A percentile compares a stretch with the other conserved stretches of the same genome.
Evolutionary conservation across 2,329 filamentous ascomycete species (phyloP).

Genomic region (Cladophialophora chaetospira): DNA sequence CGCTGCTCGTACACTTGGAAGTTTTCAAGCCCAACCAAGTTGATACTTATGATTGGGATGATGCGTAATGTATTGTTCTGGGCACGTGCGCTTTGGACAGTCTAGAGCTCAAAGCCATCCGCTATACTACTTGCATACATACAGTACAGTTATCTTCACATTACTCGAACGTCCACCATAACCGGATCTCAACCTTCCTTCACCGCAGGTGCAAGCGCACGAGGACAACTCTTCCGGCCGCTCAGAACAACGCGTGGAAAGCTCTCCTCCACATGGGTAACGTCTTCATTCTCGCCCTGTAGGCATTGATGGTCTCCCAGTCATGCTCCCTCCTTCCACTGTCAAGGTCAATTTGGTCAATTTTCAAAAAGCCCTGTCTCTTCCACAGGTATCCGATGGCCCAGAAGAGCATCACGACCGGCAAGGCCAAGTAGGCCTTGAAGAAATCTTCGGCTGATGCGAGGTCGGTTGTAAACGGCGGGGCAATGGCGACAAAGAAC

Average conservation of each 20-base stretch:
- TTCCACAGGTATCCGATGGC: slow-evolving; percentile 66
- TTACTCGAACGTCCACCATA: too few species aligned
- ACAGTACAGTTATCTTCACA: too few species aligned
- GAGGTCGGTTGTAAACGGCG: slow-evolving; percentile 3
- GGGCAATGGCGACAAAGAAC: slow-evolving; percentile 75
- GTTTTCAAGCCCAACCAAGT: too few species aligned
- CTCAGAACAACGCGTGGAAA: slow-evolving; percentile 7
- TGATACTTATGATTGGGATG: too few species aligned
- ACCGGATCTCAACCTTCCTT: too few species aligned
- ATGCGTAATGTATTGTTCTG: too few species aligned
- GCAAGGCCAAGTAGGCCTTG: slow-evolving; percentile 2
- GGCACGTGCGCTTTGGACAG: too few species aligned
- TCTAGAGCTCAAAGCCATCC: too few species aligned
- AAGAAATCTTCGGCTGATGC: slow-evolving; percentile 12
- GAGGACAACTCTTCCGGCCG: too few species aligned
- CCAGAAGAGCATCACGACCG: slow-evolving; percentile 46
- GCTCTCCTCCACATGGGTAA: slow-evolving; percentile 22
- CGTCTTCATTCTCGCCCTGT: slow-evolving; percentile 10
- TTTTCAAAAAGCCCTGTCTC: slow-evolving; percentile 59
- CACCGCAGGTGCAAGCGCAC: too few species aligned
- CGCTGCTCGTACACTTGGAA: too few species aligned
- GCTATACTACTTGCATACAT: too few species aligned
- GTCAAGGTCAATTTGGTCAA: slow-evolving; percentile 67
- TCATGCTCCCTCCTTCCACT: slow-evolving; percentile 65
- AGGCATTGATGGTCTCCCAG: slow-evolving; percentile 63